Evolutionary conservation across 306 rosid genomes (phyloP), one percentile per base, ranked within the genome.

Genomic region (Acacia acuminata): DNA sequence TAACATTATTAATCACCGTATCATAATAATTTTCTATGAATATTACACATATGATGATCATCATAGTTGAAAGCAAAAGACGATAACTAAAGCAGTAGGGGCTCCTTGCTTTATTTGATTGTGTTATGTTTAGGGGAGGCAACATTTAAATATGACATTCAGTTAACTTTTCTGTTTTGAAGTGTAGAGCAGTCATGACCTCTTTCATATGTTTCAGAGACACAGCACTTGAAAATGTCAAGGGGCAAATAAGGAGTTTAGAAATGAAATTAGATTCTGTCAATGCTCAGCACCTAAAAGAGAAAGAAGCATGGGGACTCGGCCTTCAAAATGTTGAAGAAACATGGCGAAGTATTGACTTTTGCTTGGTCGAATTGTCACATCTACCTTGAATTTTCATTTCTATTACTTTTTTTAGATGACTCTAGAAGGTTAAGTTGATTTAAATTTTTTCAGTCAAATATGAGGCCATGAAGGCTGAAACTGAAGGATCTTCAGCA

Each of bases 281-380:
- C 71, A 90, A 86, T 86, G 83, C 86, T 79, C 86, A 86, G 78
- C 91, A 92, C 86, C 89, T 84, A 43, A 88, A 89, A 75, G 98
- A 94, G 80, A 96, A 91, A 87, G 96, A 91, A 89, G 89, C 90
- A 83, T 94, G 98, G 99, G 99, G 93, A 84, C 83, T 76, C 65
- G 90, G 86, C 88, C 97, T 96, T 75, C 90, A 85, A 80, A 96
- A 88, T 88, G 87, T 94, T 85, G 99, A 92, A 89, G 99, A 96
- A 86, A 92, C 91, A 60, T 96, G 99, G 99, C 90, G 88, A 83
- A 83, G 99, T 96, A 94, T 83, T 82, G 80, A 47, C 42, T 78
- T 66, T 38, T 82, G 60, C 84, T 69, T 80, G 75, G 77, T 79
- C 80, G 70, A 72, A 80, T 84, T 43, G 75, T 77, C 71, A 61